Base-by-base conservation (phyloP, 495 filamentous ascomycete species). In the Bryoglossum gracile region DNA sequence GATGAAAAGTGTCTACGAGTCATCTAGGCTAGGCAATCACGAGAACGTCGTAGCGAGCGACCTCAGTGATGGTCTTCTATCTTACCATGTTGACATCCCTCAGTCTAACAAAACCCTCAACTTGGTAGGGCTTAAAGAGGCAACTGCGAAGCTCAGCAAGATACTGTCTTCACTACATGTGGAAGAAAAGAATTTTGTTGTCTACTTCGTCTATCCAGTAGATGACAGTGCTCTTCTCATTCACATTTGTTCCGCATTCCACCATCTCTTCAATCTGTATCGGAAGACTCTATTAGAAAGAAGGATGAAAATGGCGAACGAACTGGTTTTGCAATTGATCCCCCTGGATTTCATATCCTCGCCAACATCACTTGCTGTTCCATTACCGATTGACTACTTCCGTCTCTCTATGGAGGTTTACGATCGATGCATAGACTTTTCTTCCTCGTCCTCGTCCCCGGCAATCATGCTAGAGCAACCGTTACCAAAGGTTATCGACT, bases 201-300 rank as follows among this genome's bases (percentile, higher is more conserved):
- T 96, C n/a, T 95, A 89, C 59, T 82, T 95, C 33, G 68, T 95
- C 37, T 89, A 96, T 58, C 80, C 83, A 0, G 85, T 87, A 32
- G 68, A 77, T 4, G 68, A 77, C 43, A 68, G 81, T 13, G 69
- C 73, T 22, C 76, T 82, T 10, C 70, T 89, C 10, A 80, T 87
- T 18, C 78, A 89, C 53, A 78, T 91, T 8, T 95, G 87, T 57
- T 73, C 80, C 9, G 84, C 82, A 14, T 94, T 94, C 60, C 81
- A 82, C 62, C 69, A 76, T 26, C 75, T 97, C 10, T 83, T 83
- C 55, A 80, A 88, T 46, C 66, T 76, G 25, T 92, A 91, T 60
- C 67, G 72, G 22, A 69, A 66, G 26, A 65, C 72, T 23, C 66
- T 76, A 59, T 66, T 69, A 18, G 74, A 78, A 21, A 68, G 67